phyloP scores from a whole-genome alignment of 805 yeast species.

The Ogataea haglerorum region DNA sequence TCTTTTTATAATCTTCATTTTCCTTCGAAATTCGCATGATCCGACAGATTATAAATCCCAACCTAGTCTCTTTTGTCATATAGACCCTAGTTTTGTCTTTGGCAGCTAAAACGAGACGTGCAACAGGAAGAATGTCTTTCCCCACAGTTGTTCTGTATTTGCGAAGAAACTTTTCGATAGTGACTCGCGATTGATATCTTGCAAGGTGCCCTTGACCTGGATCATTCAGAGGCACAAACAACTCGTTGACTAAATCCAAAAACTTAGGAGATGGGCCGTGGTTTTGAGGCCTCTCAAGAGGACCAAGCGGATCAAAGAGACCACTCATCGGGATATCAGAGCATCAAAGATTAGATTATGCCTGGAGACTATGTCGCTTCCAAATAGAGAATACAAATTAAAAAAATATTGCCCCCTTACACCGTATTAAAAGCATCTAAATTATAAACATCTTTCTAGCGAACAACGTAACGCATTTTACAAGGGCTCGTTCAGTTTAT shows the following conservation, averaged over 20 bases:
- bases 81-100: constrained; percentile 53
- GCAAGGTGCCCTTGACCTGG: constrained; percentile 11
- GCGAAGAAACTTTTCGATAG: constrained; percentile 38
- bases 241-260: constrained; percentile 37
- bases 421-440: background rate
- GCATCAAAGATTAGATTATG: background rate
- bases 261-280: constrained; percentile 41
- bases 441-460: constrained; percentile 1
- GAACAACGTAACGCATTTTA: background rate
- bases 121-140: constrained; percentile 62
- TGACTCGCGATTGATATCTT: constrained; percentile 14
- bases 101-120: constrained; percentile 59
- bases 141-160: constrained; percentile 57
- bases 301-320: constrained; percentile 11
- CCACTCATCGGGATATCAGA: background rate
- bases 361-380: too few relatives aligned
- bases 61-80: constrained; percentile 57
- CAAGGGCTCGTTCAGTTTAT: background rate
- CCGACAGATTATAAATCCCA: constrained; percentile 49
- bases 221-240: constrained; percentile 40
- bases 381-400: background rate
- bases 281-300: constrained; percentile 32
- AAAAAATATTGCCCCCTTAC: background rate
- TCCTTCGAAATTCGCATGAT: constrained; percentile 57
- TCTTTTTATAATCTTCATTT: constrained; percentile 54